A percentile compares a stretch with the other conserved stretches of the same genome.
These are phyloP conservation scores for Lasiosphaeria miniovina DNA, from an alignment of 495 filamentous ascomycete species.

Conservation along the genomic window DNA sequence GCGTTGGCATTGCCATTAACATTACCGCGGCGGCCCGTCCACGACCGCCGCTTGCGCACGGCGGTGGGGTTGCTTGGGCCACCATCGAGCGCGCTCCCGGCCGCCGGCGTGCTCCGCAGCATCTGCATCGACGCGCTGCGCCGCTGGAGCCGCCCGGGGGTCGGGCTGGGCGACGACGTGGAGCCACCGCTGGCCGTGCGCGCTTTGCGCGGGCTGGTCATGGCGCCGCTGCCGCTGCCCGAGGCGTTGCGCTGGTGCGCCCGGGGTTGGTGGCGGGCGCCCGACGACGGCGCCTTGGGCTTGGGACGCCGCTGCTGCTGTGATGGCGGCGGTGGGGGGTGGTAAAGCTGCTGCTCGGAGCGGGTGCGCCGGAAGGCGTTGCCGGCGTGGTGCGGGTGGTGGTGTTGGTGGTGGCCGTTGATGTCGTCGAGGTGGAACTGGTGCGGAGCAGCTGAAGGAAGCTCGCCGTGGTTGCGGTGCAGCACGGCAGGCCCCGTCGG, in stretches of 20 bases:
- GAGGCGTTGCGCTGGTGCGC: neutral
- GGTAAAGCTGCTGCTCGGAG: constrained; percentile 12
- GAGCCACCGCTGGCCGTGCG: constrained; percentile 27
- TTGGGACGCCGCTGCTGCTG: constrained; percentile 30
- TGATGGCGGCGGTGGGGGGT: constrained; percentile 12
- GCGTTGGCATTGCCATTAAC: neutral
- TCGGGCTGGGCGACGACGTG: constrained; percentile 15
- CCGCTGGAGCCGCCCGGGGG: constrained; percentile 16
- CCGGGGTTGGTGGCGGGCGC: constrained; percentile 35
- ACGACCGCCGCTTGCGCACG: constrained; percentile 27
- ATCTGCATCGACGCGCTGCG: constrained; percentile 30
- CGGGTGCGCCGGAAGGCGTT: neutral
- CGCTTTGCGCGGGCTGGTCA: constrained; percentile 37
- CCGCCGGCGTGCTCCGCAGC: constrained; percentile 6
- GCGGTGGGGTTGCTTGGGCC: constrained; percentile 9
- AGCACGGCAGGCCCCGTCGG: constrained; percentile 9
- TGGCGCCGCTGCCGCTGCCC: neutral
- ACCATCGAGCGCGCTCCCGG: neutral
- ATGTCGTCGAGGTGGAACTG: neutral
- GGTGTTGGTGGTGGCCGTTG: neutral
- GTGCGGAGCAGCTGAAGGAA: neutral
- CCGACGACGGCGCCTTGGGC: constrained; percentile 43
- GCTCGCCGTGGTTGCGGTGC: constrained; percentile 3
- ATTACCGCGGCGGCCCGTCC: constrained; percentile 16
- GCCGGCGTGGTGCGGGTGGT: neutral